phyloP scores from a whole-genome alignment of 2,329 filamentous ascomycete genomes.

The Beauveria bassiana region DNA sequence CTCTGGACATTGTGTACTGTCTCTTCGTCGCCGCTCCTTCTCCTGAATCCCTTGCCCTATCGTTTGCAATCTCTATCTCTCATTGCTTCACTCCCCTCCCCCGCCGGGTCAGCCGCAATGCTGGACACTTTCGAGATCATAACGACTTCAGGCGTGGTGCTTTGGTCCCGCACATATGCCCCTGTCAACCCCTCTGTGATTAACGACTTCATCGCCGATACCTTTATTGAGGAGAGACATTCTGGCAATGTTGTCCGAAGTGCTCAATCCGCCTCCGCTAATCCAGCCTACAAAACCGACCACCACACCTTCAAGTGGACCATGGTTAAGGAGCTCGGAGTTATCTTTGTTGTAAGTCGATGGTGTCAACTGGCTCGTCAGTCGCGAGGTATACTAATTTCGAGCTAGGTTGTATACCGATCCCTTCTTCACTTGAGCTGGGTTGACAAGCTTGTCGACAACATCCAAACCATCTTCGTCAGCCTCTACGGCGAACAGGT shows the following conservation, averaged over 20 bases:
- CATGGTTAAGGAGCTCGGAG: constrained; percentile 79
- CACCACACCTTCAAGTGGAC: constrained; percentile 96
- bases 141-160: constrained; percentile 89
- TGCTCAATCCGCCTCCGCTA: constrained; percentile 49
- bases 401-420: constrained; percentile 79
- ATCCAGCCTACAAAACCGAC: constrained; percentile 77
- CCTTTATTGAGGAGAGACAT: constrained; percentile 92
- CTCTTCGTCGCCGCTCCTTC: neutral
- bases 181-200: constrained; percentile 74
- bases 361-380: constrained; percentile 13
- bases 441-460: constrained; percentile 94
- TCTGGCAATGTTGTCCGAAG: constrained; percentile 54
- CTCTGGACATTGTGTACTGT: neutral
- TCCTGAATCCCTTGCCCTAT: neutral
- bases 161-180: constrained; percentile 87
- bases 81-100: neutral
- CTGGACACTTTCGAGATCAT: constrained; percentile 95
- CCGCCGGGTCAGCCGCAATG: constrained; percentile 45
- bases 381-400: neutral
- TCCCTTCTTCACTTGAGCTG: constrained; percentile 91
- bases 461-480: constrained; percentile 86
- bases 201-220: constrained; percentile 91
- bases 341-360: constrained; percentile 63
- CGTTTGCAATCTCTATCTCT: neutral
- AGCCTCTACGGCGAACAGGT: constrained; percentile 85